Conservation (phyloP, 169 alveolate genomes). For the Plasmodium gallinaceum region DNA sequence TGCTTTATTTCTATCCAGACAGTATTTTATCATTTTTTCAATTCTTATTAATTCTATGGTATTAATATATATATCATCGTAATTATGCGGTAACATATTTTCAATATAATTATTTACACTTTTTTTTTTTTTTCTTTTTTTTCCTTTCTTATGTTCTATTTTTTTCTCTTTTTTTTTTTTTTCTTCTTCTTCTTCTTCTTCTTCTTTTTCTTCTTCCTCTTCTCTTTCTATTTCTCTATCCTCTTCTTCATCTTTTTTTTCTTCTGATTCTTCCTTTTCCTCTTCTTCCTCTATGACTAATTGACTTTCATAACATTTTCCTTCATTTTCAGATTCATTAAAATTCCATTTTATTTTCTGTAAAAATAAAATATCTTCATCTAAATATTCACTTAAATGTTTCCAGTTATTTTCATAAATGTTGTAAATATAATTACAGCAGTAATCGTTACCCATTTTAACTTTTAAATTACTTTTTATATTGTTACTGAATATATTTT, state of each 20-base stretch:
- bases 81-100: slow-evolving; percentile 66
- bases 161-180: background rate
- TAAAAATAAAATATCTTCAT: slow-evolving; percentile 53
- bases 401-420: slow-evolving; percentile 71
- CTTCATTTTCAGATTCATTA: slow-evolving; percentile 9
- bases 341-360: slow-evolving; percentile 49
- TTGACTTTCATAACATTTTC: background rate
- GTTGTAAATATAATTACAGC: slow-evolving; percentile 60
- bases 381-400: slow-evolving; percentile 61
- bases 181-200: background rate
- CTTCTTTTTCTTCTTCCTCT: slow-evolving; percentile 6
- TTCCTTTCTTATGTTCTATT: background rate
- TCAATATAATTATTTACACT: slow-evolving; percentile 49
- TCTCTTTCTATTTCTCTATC: background rate
- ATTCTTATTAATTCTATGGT: slow-evolving; percentile 64
- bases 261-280: slow-evolving; percentile 5
- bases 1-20: slow-evolving; percentile 44
- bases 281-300: slow-evolving; percentile 1
- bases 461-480: slow-evolving; percentile 77
- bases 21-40: slow-evolving; percentile 73
- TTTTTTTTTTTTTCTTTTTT: slow-evolving; percentile 28
- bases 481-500: slow-evolving; percentile 82
- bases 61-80: slow-evolving; percentile 65
- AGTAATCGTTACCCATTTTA: slow-evolving; percentile 74
- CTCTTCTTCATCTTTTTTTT: background rate